Evolutionary conservation across 805 yeast species (phyloP), one percentile per base, ranked within the genome.

Genomic region (Grigorovia transvaalensis): DNA sequence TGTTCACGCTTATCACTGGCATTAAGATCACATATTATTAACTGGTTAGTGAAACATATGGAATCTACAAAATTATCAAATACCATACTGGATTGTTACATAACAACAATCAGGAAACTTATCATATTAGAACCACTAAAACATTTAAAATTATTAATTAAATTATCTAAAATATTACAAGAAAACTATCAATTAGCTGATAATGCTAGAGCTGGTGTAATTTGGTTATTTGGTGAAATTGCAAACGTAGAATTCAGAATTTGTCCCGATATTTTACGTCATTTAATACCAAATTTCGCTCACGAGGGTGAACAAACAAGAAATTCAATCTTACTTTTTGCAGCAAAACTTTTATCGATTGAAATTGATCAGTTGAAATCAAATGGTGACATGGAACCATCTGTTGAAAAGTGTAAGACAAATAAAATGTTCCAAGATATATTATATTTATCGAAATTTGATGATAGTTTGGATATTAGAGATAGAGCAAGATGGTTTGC

Each of bases 191-290:
- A 60, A 9, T 53, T 73, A 20, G 62, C 65, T 2, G 70, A 71
- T 44, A 67, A 70, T 17, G 95, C 98, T 0, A 79, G 82, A 57
- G 88, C 95, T 1, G 85, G 91, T 47, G 82, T 90, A 11, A 75
- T 91, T 7, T 93, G 98, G 98, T 74, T 91, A 9, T 77, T 91
- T 50, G 96, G 98, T 4, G 97, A 93, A 61, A 84, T 82, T 62
- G 74, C 83, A 0, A 66, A 63, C 15, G 59, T 69, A 30, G 73
- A 72, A 41, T 71, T 74, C 15, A 66, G 67, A 29, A 67, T 86
- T 49, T 83, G 90, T 3, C 90, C 95, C 0, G 96, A 91, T 62
- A 77, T 88, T 2, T 69, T 88, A 51, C 74, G 96, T 50, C 68
- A 71, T 13, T 67, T 85, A 42, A 65, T 83, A 8, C 74, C 74